These are phyloP conservation scores for Phytophthora litchii DNA, from an alignment of 352 stramenopile genomes.

Conservation along the genomic window DNA sequence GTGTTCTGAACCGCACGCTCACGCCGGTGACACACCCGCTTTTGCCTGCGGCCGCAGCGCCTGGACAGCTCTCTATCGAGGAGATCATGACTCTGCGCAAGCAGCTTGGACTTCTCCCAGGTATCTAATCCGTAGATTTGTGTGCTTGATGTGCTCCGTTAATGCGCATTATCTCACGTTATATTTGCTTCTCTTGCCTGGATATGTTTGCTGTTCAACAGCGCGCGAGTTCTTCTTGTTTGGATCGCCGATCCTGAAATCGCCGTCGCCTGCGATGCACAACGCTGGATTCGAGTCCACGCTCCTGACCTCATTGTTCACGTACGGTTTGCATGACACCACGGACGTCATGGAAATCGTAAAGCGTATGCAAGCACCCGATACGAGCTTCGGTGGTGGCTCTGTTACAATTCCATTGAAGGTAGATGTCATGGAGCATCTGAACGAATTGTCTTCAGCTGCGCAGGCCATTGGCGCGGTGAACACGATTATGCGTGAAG, in stretches of 20 bases:
- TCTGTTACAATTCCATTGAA: slow-evolving; percentile 99
- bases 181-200: slow-evolving; percentile 13
- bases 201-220: slow-evolving; percentile 35
- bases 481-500: slow-evolving; percentile 94
- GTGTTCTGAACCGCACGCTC: slow-evolving; percentile 95
- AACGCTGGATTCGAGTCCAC: slow-evolving; percentile 92
- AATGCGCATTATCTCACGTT: slow-evolving; percentile 33
- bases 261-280: slow-evolving; percentile 97
- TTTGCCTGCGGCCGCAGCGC: slow-evolving; percentile 93
- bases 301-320: slow-evolving; percentile 82
- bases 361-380: slow-evolving; percentile 40
- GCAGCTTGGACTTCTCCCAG: slow-evolving; percentile 83
- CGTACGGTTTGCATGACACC: slow-evolving; percentile 90
- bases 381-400: slow-evolving; percentile 90
- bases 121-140: slow-evolving; percentile 58
- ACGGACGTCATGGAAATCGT: slow-evolving; percentile 50
- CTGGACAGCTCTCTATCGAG: slow-evolving; percentile 94
- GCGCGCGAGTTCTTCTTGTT: slow-evolving; percentile 94
- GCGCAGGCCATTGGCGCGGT: slow-evolving; percentile 97
- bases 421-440: slow-evolving; percentile 91
- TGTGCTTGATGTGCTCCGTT: slow-evolving; percentile 16
- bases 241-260: slow-evolving; percentile 95
- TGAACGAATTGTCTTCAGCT: slow-evolving; percentile 94
- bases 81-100: slow-evolving; percentile 92
- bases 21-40: slow-evolving; percentile 96